phyloP scores from a whole-genome alignment of 1,284 basidiomycete genomes.

The Apiotrichum sp. region DNA sequence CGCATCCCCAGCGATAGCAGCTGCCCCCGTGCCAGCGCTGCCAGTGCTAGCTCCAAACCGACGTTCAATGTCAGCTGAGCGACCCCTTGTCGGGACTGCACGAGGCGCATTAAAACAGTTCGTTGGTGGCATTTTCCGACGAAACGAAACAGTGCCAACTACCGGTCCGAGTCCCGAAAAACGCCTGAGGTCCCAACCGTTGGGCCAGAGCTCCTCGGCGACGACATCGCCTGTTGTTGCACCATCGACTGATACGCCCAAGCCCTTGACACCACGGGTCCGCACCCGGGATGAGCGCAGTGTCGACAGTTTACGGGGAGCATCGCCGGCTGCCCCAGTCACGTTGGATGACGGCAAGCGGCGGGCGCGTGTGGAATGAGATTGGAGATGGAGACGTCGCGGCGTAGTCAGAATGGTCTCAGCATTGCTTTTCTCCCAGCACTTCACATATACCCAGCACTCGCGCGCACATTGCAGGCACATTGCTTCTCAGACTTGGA shows the following conservation, averaged over 20 bases:
- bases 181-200: background rate
- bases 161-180: background rate
- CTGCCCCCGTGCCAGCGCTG: too few species aligned
- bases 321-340: background rate
- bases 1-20: too few species aligned
- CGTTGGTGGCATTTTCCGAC: constrained; percentile 14
- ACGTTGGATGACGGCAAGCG: constrained; percentile 9
- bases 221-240: background rate
- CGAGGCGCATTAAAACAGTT: constrained; percentile 5
- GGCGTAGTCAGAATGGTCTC: too few species aligned
- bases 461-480: too few species aligned
- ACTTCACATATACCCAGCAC: too few species aligned
- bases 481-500: too few species aligned
- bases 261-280: constrained; percentile 32
- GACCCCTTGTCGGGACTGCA: too few species aligned
- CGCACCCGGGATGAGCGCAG: constrained; percentile 32
- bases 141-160: background rate
- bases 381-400: too few species aligned
- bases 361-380: constrained; percentile 9
- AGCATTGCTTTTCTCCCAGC: too few species aligned
- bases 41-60: too few species aligned
- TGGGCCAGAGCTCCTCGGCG: background rate
- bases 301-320: constrained; percentile 19
- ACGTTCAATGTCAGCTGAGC: too few species aligned
- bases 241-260: constrained; percentile 6